These are phyloP conservation scores for Eucalyptus curtisii DNA, from an alignment of 345 rosid genomes.

Conservation along the genomic window DNA sequence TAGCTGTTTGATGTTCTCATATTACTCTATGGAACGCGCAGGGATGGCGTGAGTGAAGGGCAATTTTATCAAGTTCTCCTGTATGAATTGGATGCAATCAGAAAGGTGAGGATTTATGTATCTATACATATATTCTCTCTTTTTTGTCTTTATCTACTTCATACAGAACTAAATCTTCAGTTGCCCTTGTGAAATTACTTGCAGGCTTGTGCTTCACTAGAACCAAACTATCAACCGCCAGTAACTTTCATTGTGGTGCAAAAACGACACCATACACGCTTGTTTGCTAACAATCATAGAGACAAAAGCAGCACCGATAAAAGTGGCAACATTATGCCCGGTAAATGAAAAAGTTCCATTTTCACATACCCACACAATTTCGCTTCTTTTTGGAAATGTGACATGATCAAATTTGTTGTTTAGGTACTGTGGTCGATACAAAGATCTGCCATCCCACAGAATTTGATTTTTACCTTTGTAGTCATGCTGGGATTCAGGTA, in stretches of 20 bases:
- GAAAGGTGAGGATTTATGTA: conserved; percentile 1
- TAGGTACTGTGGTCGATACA: conserved; percentile 94
- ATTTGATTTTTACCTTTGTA: conserved; percentile 94
- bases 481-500: conserved; percentile 99
- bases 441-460: conserved; percentile 97
- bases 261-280: conserved; percentile 91
- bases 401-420: not conserved
- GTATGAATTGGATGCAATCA: conserved; percentile 33
- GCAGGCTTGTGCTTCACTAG: conserved; percentile 82
- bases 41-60: conserved; percentile 99
- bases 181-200: not conserved
- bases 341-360: conserved; percentile 9
- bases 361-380: not conserved
- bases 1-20: not conserved
- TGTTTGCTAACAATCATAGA: conserved; percentile 87
- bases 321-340: conserved; percentile 93
- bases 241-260: conserved; percentile 99
- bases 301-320: conserved; percentile 85
- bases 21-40: conserved; percentile 2
- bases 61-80: conserved; percentile 54
- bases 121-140: not conserved
- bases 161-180: not conserved
- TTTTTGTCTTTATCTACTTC: not conserved
- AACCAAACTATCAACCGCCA: conserved; percentile 93
- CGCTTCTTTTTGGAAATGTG: not conserved